Evolutionary conservation across 257 asterid species (phyloP), one percentile per base, ranked within the genome.

Genomic region (Solanum appendiculatum): DNA sequence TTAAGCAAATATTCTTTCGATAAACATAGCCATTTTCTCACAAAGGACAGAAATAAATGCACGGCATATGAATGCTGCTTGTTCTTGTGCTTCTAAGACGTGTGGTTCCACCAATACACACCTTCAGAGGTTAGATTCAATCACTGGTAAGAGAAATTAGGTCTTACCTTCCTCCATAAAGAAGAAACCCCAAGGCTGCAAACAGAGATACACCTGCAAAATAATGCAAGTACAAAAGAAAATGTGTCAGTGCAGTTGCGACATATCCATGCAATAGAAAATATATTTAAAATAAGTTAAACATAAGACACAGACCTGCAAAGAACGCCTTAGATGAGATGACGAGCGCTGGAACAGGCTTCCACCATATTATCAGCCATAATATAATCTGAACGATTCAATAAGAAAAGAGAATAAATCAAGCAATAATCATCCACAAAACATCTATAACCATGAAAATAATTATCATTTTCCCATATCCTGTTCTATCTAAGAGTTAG

Each of bases 81-180:
- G 56, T 18, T 23, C 34, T 74, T 39, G 21, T 74, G 82, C 83
- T 75, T 75, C 56, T 75, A 39, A 68, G 56, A 39, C 23, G 34
- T 37, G 56, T 75, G 83, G 83, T 39, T 13, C 18, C 84, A 42
- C 63, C 63, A 25, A 77, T 46, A 21, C 16, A 80, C 84, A 44
- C 40, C 42, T 5, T 80, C 64, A 46, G 27, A 29, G 85, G 66
- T 48, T 18, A 81, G 42, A 81, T 29, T 2, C 3, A 29, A 81
- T 81, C 85, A 29, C 68, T 18, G 29, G 68, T 27, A 48, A 31
- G n/a, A 81, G 68, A 81, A 29, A 85, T 44, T 75, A 83, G 63
- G n/a, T 34, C 33, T 74, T 93, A 97, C 99, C 99, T 95, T 93
- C 99, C 99, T 86, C 99, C 99, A 87, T 97, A 97, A 60, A 97